Percentiles rank a stretch among this genome's conserved stretches.
Evolutionary conservation across 345 rosid species (phyloP).

Genomic region (Eucalyptus erythrocorys): DNA sequence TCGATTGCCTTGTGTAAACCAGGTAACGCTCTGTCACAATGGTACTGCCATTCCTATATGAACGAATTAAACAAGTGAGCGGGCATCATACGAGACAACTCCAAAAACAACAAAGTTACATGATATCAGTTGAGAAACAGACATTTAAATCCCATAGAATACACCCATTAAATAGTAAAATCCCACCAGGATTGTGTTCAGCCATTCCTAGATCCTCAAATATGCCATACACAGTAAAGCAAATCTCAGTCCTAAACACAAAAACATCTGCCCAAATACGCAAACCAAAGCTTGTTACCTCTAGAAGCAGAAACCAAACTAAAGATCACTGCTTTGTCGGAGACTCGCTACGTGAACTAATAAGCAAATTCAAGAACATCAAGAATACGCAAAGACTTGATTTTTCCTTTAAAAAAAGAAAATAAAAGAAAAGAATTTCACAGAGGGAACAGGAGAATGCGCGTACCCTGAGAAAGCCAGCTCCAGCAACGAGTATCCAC

Average conservation of each 20-base stretch:
- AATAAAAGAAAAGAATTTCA: background rate
- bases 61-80: conserved; percentile 18
- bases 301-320: background rate
- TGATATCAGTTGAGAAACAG: background rate
- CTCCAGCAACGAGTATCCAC: conserved; percentile 90
- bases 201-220: background rate
- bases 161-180: background rate
- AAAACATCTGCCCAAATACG: background rate
- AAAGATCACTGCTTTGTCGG: background rate
- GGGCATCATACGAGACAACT: background rate
- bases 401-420: background rate
- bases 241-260: background rate
- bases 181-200: background rate
- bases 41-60: conserved; percentile 77
- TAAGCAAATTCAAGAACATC: background rate
- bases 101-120: background rate
- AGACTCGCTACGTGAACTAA: background rate
- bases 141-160: background rate
- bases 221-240: background rate
- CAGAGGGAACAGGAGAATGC: background rate
- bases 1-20: conserved; percentile 10
- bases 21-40: conserved; percentile 52
- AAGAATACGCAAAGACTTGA: background rate
- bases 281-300: background rate
- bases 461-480: conserved; percentile 73